Evolutionary conservation across 495 filamentous ascomycete species (phyloP), one percentile per base, ranked within the genome.

Genomic region (Annulohypoxylon maeteangense): DNA sequence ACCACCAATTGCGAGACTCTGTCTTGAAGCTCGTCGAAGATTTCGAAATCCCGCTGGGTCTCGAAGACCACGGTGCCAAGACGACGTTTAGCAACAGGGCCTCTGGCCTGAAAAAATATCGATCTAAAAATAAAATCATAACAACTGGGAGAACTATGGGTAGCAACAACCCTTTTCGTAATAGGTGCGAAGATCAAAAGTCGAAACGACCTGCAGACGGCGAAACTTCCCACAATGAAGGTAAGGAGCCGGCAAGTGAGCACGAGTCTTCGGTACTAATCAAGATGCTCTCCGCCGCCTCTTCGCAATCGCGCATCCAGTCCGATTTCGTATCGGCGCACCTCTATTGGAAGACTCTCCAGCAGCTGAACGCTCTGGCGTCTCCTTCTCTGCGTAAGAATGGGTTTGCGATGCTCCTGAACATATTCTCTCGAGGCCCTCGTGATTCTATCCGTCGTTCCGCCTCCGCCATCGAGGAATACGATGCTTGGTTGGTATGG

Each of bases 11-110:
- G 7, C 91, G 95, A 61, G 90, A 92, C 34, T 91, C 92, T 5
- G 91, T 97, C 50, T 80, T 92, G 48, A 94, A 92, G 74, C 84
- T 97, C 2, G 90, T 95, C 16, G 87, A 91, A 67, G 92, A 95
- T 42, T 92, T 90, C 64, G 92, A 93, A 68, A 90, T 91, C 20
- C 90, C 90, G 2, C 87, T 88, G 44, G 86, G 82, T 29, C 75
- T 88, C 0, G 83, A 88, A 47, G 85, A 87, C 31, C 82, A 80
- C 23, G 79, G 85, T 31, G 76, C 75, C 61, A 83, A 85, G 44
- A 88, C 87, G 60, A 86, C 82, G 5, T 90, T 90, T 74, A 90
- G 88, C 75, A 90, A 91, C 69, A 83, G 89, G 16, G 87, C 88
- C 2, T 86, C 85, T 6, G 78, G 77, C 8, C 67, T 86, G 12